phyloP scores from a whole-genome alignment of 2,329 filamentous ascomycete species.

The Diaporthe citriasiana region DNA sequence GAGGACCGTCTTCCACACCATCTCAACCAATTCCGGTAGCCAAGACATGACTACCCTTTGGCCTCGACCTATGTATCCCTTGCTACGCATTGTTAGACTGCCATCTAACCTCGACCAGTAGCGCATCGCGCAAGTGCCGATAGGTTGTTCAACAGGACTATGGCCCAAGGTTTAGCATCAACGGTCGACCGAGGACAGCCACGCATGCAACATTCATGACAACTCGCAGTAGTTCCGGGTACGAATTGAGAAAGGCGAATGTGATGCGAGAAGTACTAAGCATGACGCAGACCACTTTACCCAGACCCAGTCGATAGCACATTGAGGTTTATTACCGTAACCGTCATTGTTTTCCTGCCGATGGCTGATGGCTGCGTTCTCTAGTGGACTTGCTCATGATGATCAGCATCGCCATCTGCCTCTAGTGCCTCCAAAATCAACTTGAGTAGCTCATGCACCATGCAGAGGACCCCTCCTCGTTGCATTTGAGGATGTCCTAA shows the following conservation, averaged over 20 bases:
- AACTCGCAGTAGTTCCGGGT: slow-evolving; percentile 3
- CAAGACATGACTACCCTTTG: neutral
- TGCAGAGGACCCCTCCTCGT: neutral
- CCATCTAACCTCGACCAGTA: neutral
- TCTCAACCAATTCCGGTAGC: neutral
- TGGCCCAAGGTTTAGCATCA: neutral
- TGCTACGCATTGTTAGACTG: neutral
- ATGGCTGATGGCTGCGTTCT: slow-evolving; percentile 8
- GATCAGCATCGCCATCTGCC: neutral
- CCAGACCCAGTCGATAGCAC: neutral
- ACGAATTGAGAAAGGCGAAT: neutral
- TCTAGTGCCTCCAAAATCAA: neutral
- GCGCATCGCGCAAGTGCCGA: neutral
- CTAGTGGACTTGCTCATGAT: neutral
- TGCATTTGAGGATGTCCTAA: slow-evolving; percentile 4
- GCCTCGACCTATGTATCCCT: neutral
- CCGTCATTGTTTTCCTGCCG: neutral
- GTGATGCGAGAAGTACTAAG: neutral
- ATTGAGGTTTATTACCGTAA: neutral
- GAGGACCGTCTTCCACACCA: neutral
- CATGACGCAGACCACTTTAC: neutral
- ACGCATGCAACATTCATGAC: neutral
- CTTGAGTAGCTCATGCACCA: neutral
- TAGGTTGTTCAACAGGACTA: neutral
- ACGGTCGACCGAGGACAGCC: neutral